Conservation (phyloP, 225 moss, liverwort and hornwort species). For the Asterella californica region DNA sequence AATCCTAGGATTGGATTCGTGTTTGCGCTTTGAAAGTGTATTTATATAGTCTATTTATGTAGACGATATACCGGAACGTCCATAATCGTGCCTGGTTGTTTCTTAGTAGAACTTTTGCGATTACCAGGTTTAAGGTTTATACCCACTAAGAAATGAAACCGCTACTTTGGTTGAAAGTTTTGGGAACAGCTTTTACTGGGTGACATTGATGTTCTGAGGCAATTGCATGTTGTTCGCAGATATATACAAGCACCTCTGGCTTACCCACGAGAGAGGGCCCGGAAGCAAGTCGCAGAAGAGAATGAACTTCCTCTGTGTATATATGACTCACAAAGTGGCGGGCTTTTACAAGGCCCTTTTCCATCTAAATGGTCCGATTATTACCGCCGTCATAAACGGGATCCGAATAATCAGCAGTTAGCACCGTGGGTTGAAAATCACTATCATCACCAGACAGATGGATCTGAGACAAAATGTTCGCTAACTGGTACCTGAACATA, state of each 20-base stretch:
- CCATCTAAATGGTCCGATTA: constrained; percentile 73
- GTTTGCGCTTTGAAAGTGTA: too few relatives aligned
- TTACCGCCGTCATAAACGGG: constrained; percentile 60
- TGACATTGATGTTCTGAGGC: too few relatives aligned
- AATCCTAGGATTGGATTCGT: too few relatives aligned
- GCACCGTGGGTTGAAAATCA: constrained; percentile 77
- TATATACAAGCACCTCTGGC: constrained; percentile 88
- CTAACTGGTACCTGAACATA: not conserved
- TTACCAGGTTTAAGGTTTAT: too few relatives aligned
- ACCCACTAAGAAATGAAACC: too few relatives aligned
- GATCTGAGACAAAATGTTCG: not conserved
- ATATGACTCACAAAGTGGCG: constrained; percentile 73
- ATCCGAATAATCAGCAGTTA: constrained; percentile 70
- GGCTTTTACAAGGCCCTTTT: constrained; percentile 48
- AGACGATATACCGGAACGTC: too few relatives aligned
- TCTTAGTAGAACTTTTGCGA: too few relatives aligned
- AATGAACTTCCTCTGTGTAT: constrained; percentile 70
- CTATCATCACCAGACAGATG: constrained; percentile 32
- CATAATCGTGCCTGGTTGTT: too few relatives aligned
- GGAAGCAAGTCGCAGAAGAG: constrained; percentile 49
- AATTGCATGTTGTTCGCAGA: constrained; percentile 31
- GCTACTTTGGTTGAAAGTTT: too few relatives aligned
- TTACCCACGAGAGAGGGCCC: constrained; percentile 75
- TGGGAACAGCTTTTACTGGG: too few relatives aligned
- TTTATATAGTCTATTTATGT: too few relatives aligned